Conservation (phyloP, 306 rosid species). For the Betula pendula region DNA sequence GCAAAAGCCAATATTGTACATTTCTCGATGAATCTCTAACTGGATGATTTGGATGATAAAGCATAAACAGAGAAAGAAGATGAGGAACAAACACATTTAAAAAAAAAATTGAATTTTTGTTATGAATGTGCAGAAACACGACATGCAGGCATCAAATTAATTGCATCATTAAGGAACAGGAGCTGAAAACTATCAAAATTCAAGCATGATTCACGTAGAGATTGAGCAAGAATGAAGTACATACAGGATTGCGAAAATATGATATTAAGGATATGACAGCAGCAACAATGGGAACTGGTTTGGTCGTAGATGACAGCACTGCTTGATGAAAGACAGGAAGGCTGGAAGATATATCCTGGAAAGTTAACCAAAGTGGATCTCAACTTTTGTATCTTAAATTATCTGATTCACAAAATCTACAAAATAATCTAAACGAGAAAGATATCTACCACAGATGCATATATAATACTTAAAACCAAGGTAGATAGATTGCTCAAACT, state of each 20-base stretch:
- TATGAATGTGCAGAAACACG: conserved; percentile 19
- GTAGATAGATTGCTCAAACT: background rate
- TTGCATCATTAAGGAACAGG: conserved; percentile 7
- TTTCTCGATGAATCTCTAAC: background rate
- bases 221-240: conserved; percentile 36
- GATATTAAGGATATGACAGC: conserved; percentile 74
- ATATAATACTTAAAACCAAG: background rate
- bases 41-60: conserved; percentile 4
- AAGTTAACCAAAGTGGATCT: conserved; percentile 30
- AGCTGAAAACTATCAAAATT: conserved; percentile 8
- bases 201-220: background rate
- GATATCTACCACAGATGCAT: conserved; percentile 1
- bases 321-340: conserved; percentile 77
- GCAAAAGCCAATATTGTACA: background rate
- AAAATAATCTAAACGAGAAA: conserved; percentile 15
- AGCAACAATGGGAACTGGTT: conserved; percentile 63
- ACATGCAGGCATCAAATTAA: background rate
- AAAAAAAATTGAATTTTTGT: background rate
- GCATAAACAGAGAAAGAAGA: background rate
- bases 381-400: conserved; percentile 27
- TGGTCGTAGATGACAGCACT: conserved; percentile 58
- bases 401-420: conserved; percentile 12
- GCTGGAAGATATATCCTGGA: conserved; percentile 65
- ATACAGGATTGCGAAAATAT: conserved; percentile 71
- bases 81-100: background rate